Conservation (phyloP, 2,329 filamentous ascomycete genomes). For the Microdochium nivale region DNA sequence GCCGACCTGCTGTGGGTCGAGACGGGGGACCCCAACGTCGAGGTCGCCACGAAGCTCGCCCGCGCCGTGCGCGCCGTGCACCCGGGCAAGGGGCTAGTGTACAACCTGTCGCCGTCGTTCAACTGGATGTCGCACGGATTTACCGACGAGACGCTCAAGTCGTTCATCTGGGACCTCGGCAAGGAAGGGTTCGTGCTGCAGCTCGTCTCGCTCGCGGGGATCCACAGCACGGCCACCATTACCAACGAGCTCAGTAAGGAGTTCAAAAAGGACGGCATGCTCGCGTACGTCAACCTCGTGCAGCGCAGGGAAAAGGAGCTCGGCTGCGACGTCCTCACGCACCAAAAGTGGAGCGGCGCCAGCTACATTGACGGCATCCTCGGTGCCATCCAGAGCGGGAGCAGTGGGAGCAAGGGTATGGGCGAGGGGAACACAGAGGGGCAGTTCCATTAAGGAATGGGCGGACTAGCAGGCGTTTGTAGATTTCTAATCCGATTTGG, state of each 20-base stretch:
- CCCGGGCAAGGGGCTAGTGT: constrained; percentile 84
- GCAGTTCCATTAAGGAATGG: constrained; percentile 48
- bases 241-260: constrained; percentile 66
- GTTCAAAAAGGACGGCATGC: constrained; percentile 90
- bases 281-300: constrained; percentile 91
- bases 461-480: too few species aligned
- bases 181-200: constrained; percentile 72
- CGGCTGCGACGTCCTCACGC: constrained; percentile 84
- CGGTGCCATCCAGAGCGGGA: constrained; percentile 84
- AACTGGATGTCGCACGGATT: constrained; percentile 99
- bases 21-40: constrained; percentile 79
- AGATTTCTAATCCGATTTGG: too few species aligned
- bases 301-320: constrained; percentile 86
- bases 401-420: constrained; percentile 85
- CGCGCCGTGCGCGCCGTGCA: constrained; percentile 60
- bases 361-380: constrained; percentile 80
- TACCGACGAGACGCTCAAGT: constrained; percentile 69
- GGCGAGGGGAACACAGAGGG: constrained; percentile 87
- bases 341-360: constrained; percentile 75
- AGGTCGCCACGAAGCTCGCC: constrained; percentile 67
- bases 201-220: constrained; percentile 56
- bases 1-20: constrained; percentile 97
- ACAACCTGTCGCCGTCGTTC: constrained; percentile 94
- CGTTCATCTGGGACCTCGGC: constrained; percentile 94
- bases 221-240: constrained; percentile 57